phyloP scores from a whole-genome alignment of 352 stramenopile genomes.

The Globisporangium sylvaticum region DNA sequence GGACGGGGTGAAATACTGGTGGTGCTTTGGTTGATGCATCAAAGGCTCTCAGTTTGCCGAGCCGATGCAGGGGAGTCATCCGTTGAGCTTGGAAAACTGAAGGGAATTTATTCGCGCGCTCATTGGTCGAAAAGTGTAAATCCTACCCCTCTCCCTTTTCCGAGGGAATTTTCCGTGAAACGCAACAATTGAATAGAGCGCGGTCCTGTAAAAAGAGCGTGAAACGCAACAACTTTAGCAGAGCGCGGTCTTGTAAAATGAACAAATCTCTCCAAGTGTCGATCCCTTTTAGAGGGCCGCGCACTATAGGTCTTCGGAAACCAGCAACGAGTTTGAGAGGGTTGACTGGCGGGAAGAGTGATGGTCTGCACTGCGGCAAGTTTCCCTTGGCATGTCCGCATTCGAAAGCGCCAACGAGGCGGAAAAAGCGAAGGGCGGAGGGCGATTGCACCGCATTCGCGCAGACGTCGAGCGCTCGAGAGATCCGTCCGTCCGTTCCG shows the following conservation, averaged over 20 bases:
- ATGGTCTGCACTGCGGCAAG: neutral
- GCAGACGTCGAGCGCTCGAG: neutral
- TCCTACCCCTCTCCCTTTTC: neutral
- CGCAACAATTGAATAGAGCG: neutral
- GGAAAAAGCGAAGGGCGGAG: neutral
- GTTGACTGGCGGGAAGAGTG: neutral
- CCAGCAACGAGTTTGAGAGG: conserved; percentile 14
- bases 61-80: conserved; percentile 29
- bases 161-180: neutral
- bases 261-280: neutral
- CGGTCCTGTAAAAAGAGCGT: neutral
- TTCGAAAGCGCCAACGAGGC: neutral
- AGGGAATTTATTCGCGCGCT: conserved; percentile 23
- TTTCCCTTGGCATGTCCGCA: neutral
- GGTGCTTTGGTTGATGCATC: conserved; percentile 17
- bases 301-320: conserved; percentile 10
- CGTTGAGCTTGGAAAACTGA: conserved; percentile 16
- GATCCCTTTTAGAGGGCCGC: neutral
- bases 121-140: conserved; percentile 16
- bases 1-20: conserved; percentile 32
- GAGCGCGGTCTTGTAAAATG: neutral
- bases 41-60: neutral
- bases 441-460: neutral
- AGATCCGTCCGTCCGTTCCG: neutral
- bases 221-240: neutral